A percentile compares a stretch with the other conserved stretches of the same genome.
Conservation (phyloP, 148 eudicot species). For the Arctostaphylos glauca region DNA sequence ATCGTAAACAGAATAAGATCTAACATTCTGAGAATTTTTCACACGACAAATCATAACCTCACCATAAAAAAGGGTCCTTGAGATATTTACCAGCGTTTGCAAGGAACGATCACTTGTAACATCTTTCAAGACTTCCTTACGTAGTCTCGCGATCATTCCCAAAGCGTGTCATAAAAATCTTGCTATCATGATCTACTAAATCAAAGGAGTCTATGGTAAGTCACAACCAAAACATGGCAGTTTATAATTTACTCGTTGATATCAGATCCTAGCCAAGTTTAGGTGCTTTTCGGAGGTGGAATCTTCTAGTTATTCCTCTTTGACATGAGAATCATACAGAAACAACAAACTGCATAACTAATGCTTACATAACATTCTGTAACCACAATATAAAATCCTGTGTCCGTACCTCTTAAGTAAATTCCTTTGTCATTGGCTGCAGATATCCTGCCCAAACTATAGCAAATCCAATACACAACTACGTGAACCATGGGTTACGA, state of each 20-base stretch:
- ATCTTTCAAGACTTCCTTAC: neutral
- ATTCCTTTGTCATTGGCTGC: neutral
- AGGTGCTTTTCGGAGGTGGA: neutral
- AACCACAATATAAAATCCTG: neutral
- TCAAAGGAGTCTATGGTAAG: slow-evolving; percentile 3
- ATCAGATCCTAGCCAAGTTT: neutral
- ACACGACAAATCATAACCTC: neutral
- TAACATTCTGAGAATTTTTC: neutral
- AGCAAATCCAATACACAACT: neutral
- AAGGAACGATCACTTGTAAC: neutral
- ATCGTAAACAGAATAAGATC: too few species aligned
- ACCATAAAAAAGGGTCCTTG: neutral
- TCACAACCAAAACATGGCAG: neutral
- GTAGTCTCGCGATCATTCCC: neutral
- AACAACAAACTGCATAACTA: neutral
- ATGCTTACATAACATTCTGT: neutral
- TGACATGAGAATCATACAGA: neutral
- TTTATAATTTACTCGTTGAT: neutral
- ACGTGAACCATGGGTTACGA: neutral
- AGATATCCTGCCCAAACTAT: neutral
- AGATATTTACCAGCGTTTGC: neutral
- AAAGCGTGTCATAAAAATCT: neutral
- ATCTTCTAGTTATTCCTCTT: neutral
- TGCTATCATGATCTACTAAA: neutral
- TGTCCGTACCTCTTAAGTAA: neutral